These are phyloP conservation scores for Ceraceosorus guamensis DNA, from an alignment of 1,284 basidiomycete genomes.

Conservation along the genomic window DNA sequence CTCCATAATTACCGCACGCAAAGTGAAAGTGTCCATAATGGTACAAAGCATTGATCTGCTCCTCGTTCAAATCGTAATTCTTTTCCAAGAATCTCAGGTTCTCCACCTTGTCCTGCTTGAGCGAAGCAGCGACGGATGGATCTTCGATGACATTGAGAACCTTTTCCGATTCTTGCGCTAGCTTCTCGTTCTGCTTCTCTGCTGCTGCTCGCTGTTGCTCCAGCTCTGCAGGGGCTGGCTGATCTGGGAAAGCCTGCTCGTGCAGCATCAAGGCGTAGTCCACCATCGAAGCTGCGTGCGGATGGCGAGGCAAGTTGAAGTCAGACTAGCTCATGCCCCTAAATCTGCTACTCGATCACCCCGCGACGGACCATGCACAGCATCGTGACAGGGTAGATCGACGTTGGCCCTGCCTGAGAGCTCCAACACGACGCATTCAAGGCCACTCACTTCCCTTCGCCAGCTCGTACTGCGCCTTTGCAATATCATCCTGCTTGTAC, in stretches of 20 bases:
- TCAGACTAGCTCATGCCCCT: no score
- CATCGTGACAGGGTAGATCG: no score
- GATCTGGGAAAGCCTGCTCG: conserved; percentile 65
- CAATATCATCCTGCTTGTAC: conserved; percentile 69
- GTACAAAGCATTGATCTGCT: conserved; percentile 92
- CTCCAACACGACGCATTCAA: no score
- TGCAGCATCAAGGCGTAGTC: conserved; percentile 62
- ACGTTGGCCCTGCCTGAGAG: no score
- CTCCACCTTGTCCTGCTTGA: conserved; percentile 91
- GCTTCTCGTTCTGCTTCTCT: conserved; percentile 70
- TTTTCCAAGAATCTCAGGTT: conserved; percentile 90
- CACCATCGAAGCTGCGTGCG: conserved; percentile 33
- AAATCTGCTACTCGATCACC: conserved; percentile 1
- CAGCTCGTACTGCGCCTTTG: conserved; percentile 86
- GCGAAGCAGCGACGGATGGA: conserved; percentile 73
- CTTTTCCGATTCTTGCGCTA: conserved; percentile 80
- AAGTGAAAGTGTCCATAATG: conserved; percentile 98
- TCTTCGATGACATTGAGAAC: conserved; percentile 94
- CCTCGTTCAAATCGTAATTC: conserved; percentile 80
- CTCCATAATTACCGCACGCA: conserved; percentile 90
- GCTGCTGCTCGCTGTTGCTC: conserved; percentile 56
- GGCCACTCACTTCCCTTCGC: conserved; percentile 88
- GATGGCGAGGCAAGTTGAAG: neutral
- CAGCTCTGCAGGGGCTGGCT: conserved; percentile 47
- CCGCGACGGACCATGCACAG: no score